Conservation (phyloP, 495 filamentous ascomycete species). For the Tuber umbilicatum region DNA sequence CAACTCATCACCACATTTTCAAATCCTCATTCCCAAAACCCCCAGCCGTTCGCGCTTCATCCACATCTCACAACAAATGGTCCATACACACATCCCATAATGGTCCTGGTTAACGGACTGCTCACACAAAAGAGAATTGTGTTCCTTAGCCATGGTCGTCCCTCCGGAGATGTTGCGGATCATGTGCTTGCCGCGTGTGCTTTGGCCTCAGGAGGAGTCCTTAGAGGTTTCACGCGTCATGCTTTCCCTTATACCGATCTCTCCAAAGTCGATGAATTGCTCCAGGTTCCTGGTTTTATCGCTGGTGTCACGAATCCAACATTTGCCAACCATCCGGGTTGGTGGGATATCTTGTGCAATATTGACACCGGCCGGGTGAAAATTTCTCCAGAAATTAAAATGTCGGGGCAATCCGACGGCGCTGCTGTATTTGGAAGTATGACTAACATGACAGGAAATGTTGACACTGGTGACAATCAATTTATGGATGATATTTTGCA, state of each 20-base stretch:
- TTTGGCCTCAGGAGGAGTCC: slow-evolving; percentile 86
- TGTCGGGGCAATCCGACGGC: slow-evolving; percentile 30
- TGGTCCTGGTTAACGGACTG: slow-evolving; percentile 70
- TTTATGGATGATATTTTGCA: slow-evolving; percentile 82
- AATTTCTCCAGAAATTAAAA: slow-evolving; percentile 53
- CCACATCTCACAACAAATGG: slow-evolving; percentile 91
- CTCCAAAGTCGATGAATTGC: slow-evolving; percentile 92
- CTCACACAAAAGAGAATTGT: slow-evolving; percentile 95
- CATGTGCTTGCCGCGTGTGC: slow-evolving; percentile 91
- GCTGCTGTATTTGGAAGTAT: slow-evolving; percentile 27
- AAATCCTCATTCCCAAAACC: slow-evolving; percentile 65
- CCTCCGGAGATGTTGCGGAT: slow-evolving; percentile 89
- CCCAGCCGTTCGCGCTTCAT: slow-evolving; percentile 82
- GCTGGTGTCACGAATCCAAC: slow-evolving; percentile 96
- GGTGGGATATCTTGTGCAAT: slow-evolving; percentile 98
- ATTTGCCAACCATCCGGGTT: slow-evolving; percentile 88
- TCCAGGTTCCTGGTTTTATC: slow-evolving; percentile 94
- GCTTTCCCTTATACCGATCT: slow-evolving; percentile 98
- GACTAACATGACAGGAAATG: slow-evolving; percentile 29
- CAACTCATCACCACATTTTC: slow-evolving; percentile 94
- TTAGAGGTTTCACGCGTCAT: slow-evolving; percentile 91
- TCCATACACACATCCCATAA: slow-evolving; percentile 67
- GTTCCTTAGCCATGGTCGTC: slow-evolving; percentile 89
- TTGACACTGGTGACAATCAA: slow-evolving; percentile 70
- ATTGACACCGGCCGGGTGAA: slow-evolving; percentile 86